Percentiles rank a stretch among this genome's conserved stretches.
Evolutionary conservation across 2,329 filamentous ascomycete genomes (phyloP).

Genomic region (Zasmidium angulare): DNA sequence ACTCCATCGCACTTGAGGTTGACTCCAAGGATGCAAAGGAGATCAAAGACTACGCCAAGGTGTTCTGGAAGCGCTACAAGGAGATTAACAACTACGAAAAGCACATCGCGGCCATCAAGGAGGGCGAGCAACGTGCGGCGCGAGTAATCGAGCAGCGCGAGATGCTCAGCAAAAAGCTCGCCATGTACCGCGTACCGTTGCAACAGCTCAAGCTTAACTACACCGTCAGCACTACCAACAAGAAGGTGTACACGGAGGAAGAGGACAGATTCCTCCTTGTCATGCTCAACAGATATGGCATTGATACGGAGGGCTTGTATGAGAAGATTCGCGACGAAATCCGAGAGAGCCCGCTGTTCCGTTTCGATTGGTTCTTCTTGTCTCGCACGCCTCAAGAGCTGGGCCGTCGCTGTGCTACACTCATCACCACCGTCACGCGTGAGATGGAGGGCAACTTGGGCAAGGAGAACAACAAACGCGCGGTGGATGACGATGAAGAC

Average conservation of each 20-base stretch:
- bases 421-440: conserved; percentile 89
- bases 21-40: conserved; percentile 86
- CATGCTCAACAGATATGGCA: conserved; percentile 85
- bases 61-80: conserved; percentile 93
- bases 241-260: conserved; percentile 98
- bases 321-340: conserved; percentile 98
- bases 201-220: conserved; percentile 99
- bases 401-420: conserved; percentile 85
- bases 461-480: conserved; percentile 64
- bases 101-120: conserved; percentile 84
- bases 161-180: conserved; percentile 91
- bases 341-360: conserved; percentile 87
- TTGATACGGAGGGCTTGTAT: conserved; percentile 87
- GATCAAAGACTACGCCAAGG: conserved; percentile 86
- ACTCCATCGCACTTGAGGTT: conserved; percentile 81
- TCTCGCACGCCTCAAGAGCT: conserved; percentile 92
- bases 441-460: conserved; percentile 72
- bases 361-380: conserved; percentile 99
- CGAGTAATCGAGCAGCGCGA: conserved; percentile 91
- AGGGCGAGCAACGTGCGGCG: conserved; percentile 84
- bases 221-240: conserved; percentile 97
- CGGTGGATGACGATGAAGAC: conserved; percentile 79
- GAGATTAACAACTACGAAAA: conserved; percentile 89
- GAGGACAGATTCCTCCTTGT: conserved; percentile 95
- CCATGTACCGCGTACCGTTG: conserved; percentile 92